Conservation (phyloP, 306 rosid species). For the Citrullus mucosospermus region DNA sequence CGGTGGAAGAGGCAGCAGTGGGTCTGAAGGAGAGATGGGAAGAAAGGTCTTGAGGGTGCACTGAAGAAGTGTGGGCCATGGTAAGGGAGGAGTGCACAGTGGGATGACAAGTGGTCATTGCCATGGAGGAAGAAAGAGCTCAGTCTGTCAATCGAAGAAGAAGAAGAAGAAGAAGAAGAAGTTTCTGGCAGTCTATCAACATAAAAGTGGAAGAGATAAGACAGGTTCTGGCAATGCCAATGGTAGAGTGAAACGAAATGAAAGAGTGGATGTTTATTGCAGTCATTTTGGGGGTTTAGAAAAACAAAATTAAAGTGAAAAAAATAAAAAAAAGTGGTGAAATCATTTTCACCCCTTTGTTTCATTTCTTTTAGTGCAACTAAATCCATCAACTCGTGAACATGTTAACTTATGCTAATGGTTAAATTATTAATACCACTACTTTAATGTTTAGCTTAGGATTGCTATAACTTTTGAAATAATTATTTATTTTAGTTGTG, state of each 20-base stretch:
- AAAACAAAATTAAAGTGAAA: no score
- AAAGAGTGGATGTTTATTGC: not conserved
- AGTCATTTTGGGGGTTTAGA: no score
- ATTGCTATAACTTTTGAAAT: no score
- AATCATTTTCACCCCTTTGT: no score
- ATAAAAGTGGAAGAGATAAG: constrained; percentile 11
- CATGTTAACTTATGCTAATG: no score
- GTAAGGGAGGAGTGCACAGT: constrained; percentile 40
- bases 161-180: not conserved
- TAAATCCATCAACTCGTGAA: no score
- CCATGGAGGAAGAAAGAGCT: constrained; percentile 5
- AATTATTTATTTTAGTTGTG: no score
- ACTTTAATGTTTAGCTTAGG: no score
- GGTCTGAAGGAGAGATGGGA: constrained; percentile 41
- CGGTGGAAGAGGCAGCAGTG: constrained; percentile 22
- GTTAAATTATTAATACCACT: no score
- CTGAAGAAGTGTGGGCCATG: constrained; percentile 35
- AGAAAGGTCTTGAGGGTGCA: constrained; percentile 33
- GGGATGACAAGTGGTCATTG: constrained; percentile 45
- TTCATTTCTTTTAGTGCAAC: no score
- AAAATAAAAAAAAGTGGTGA: not conserved
- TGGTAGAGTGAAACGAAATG: not conserved
- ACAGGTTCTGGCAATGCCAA: not conserved
- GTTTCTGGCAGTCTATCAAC: not conserved
- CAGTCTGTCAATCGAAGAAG: not conserved